phyloP scores from a whole-genome alignment of 805 yeast species.

The Ogataea kodamae region DNA sequence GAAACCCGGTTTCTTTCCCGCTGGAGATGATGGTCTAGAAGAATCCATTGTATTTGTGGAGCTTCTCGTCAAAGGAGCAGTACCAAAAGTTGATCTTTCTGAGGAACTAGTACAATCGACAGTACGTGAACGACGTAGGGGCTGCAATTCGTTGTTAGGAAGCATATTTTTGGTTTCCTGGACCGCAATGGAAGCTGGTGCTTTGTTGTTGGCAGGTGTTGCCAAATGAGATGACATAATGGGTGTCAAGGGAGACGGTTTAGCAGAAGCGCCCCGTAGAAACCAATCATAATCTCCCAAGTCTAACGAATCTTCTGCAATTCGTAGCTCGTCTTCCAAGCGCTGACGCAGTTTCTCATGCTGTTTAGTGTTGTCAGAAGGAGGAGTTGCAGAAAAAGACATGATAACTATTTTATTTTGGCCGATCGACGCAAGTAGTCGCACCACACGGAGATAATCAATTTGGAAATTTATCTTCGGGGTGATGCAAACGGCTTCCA shows the following conservation, averaged over 20 bases:
- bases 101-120: constrained; percentile 22
- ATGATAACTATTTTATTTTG: constrained; percentile 1
- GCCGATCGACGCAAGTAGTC: constrained; percentile 5
- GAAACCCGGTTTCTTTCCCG: constrained; percentile 20
- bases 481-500: too few species aligned
- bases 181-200: constrained; percentile 27
- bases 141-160: constrained; percentile 8
- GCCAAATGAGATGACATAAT: constrained; percentile 28
- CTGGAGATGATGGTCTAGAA: constrained; percentile 5
- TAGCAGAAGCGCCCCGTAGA: constrained; percentile 18
- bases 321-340: constrained; percentile 28
- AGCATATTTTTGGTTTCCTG: constrained; percentile 12
- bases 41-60: constrained; percentile 25
- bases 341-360: constrained; percentile 30
- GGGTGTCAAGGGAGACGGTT: constrained; percentile 15
- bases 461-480: too few species aligned
- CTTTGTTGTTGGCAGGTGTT: constrained; percentile 23
- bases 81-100: constrained; percentile 10
- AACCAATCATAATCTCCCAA: constrained; percentile 33
- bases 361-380: constrained; percentile 20
- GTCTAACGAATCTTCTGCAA: constrained; percentile 19
- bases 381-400: constrained; percentile 12
- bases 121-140: constrained; percentile 25
- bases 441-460: not conserved
- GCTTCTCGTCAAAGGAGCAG: constrained; percentile 22